These are phyloP conservation scores for Tolypocladium endophyticum DNA, from an alignment of 2,329 filamentous ascomycete genomes.

Conservation along the genomic window DNA sequence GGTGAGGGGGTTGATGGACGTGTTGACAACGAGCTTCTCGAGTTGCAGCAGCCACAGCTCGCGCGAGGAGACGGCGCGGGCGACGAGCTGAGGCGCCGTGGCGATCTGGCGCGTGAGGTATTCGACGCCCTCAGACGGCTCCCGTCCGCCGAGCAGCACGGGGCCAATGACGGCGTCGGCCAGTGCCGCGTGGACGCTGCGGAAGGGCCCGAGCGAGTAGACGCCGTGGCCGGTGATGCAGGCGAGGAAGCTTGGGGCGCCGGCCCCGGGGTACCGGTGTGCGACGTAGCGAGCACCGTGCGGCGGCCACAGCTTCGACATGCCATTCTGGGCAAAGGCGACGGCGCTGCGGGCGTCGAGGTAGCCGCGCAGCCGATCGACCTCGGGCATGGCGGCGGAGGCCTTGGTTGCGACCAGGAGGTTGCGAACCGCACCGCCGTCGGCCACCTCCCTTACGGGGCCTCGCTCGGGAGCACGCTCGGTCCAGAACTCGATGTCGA, in stretches of 20 bases:
- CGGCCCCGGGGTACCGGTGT: constrained; percentile 24
- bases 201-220: constrained; percentile 37
- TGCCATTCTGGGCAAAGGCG: constrained; percentile 79
- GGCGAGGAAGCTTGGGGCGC: constrained; percentile 58
- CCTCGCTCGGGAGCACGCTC: constrained; percentile 27
- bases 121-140: constrained; percentile 6
- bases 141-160: constrained; percentile 18
- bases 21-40: constrained; percentile 76
- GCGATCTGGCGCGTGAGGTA: constrained; percentile 33
- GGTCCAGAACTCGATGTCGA: constrained; percentile 46
- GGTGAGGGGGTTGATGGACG: constrained; percentile 76
- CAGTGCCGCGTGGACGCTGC: constrained; percentile 39
- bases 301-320: constrained; percentile 57
- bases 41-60: constrained; percentile 57
- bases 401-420: constrained; percentile 75
- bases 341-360: constrained; percentile 57
- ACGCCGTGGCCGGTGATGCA: constrained; percentile 53
- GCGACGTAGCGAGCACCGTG: constrained; percentile 31
- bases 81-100: constrained; percentile 31
- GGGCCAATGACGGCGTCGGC: constrained; percentile 37
- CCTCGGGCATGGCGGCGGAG: constrained; percentile 51
- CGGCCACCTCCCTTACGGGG: constrained; percentile 27
- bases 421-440: constrained; percentile 46
- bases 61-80: constrained; percentile 23
- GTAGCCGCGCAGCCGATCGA: constrained; percentile 48